A percentile compares a stretch with the other conserved stretches of the same genome.
phyloP scores from a whole-genome alignment of 176 grass and related monocot genomes.

The Paspalum vaginatum region DNA sequence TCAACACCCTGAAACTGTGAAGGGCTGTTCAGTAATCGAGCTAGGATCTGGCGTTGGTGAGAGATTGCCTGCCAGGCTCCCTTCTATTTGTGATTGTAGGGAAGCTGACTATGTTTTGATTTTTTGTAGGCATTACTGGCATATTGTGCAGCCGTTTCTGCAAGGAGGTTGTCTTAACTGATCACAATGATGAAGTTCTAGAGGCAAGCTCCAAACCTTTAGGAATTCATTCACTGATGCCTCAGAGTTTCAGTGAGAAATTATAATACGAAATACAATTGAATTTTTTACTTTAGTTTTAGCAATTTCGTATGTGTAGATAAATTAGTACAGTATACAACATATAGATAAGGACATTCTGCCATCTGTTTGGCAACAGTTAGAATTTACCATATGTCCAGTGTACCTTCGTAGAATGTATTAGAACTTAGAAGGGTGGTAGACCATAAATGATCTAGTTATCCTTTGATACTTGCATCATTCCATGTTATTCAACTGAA shows the following conservation, averaged over 20 bases:
- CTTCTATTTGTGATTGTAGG: constrained; percentile 25
- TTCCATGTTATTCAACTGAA: background rate
- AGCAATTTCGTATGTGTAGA: background rate
- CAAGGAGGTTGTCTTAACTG: constrained; percentile 72
- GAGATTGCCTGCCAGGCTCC: constrained; percentile 12
- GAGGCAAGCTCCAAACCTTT: constrained; percentile 66
- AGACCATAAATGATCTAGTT: constrained; percentile 39
- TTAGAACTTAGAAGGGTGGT: constrained; percentile 21
- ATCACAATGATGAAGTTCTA: constrained; percentile 96
- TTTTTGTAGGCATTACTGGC: constrained; percentile 82
- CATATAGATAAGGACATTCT: background rate
- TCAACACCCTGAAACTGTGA: constrained; percentile 74
- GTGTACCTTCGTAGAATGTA: background rate
- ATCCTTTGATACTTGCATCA: constrained; percentile 22
- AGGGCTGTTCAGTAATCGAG: constrained; percentile 68
- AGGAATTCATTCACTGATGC: constrained; percentile 13
- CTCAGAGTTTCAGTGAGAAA: background rate
- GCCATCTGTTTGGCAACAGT: background rate
- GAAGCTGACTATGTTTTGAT: constrained; percentile 43
- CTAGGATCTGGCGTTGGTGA: constrained; percentile 94
- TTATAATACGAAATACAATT: background rate
- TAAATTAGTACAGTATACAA: constrained; percentile 8
- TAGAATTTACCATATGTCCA: background rate
- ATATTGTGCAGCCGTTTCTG: constrained; percentile 89
- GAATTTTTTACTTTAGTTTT: background rate